Conservation (phyloP, 1,284 basidiomycete genomes). For the Thelephora terrestris region DNA sequence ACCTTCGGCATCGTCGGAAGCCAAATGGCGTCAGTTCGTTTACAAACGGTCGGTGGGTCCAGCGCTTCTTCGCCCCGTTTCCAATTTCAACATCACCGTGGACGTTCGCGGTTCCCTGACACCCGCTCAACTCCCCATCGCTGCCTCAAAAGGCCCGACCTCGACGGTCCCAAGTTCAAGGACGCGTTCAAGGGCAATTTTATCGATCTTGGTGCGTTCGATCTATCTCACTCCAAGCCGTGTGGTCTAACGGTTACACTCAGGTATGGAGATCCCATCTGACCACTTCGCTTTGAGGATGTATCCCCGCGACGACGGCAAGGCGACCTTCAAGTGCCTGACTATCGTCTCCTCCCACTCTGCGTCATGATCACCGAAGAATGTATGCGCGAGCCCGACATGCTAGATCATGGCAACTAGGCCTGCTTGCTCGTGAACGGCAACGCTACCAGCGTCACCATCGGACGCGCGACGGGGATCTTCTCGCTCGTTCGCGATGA, state of each 20-base stretch:
- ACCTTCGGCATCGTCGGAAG: conserved; percentile 15
- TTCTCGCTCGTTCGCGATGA: conserved; percentile 19
- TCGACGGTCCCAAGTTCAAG: conserved; percentile 11
- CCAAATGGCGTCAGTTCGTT: conserved; percentile 24
- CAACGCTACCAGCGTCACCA: conserved; percentile 19
- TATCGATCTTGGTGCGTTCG: conserved; percentile 15
- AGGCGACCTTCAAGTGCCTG: conserved; percentile 23
- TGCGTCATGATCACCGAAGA: conserved; percentile 17
- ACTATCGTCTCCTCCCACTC: conserved; percentile 23
- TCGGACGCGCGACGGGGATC: conserved; percentile 18
- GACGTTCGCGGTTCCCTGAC: conserved; percentile 23
- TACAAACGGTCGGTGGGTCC: conserved; percentile 17
- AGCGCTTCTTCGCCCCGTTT: conserved; percentile 16
- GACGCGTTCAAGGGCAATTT: conserved; percentile 12
- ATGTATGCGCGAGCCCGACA: conserved; percentile 18
- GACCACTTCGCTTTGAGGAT: conserved; percentile 18
- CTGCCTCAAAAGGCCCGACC: conserved; percentile 11
- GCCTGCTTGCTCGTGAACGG: conserved; percentile 23
- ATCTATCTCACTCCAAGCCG: conserved; percentile 14
- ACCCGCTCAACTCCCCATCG: conserved; percentile 24
- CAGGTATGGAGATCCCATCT: conserved; percentile 19
- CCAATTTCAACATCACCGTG: conserved; percentile 13
- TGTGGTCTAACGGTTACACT: conserved; percentile 16
- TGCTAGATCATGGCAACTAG: conserved; percentile 16
- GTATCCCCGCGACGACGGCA: conserved; percentile 14